Conservation (phyloP, 768 basidiomycete genomes). For the Mycena indigotica region DNA sequence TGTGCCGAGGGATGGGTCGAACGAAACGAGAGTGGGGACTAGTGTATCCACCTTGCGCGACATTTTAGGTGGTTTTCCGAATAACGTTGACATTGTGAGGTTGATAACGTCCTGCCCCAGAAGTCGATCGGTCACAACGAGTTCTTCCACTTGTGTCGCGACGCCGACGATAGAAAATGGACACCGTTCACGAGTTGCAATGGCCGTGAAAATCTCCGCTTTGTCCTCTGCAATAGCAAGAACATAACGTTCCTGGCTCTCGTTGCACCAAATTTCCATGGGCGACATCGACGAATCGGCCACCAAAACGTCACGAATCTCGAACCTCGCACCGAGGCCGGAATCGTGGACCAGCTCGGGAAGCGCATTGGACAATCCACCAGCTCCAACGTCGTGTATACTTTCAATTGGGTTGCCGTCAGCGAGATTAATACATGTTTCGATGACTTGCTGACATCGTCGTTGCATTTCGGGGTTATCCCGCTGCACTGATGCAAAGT, state of each 20-base stretch:
- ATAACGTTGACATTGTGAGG: slow-evolving; percentile 92
- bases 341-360: slow-evolving; percentile 98
- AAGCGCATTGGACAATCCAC: slow-evolving; percentile 93
- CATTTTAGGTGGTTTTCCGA: slow-evolving; percentile 96
- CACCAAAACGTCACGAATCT: slow-evolving; percentile 90
- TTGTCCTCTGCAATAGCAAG: slow-evolving; percentile 77
- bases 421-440: slow-evolving; percentile 71
- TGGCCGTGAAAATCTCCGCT: slow-evolving; percentile 63
- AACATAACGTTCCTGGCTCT: slow-evolving; percentile 97
- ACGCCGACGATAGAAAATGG: slow-evolving; percentile 91
- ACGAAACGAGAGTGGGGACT: slow-evolving; percentile 42
- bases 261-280: slow-evolving; percentile 99
- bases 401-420: slow-evolving; percentile 82
- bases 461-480: slow-evolving; percentile 99
- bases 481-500: slow-evolving; percentile 96
- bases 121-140: slow-evolving; percentile 88
- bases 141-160: slow-evolving; percentile 78
- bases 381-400: slow-evolving; percentile 98
- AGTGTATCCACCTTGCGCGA: slow-evolving; percentile 64
- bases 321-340: slow-evolving; percentile 85
- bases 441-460: slow-evolving; percentile 95
- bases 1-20: slow-evolving; percentile 68
- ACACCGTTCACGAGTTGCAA: slow-evolving; percentile 88
- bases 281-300: slow-evolving; percentile 95
- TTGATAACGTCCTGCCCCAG: slow-evolving; percentile 79